Percentiles rank a stretch among this genome's conserved stretches.
These are phyloP conservation scores for Ambrosia trifida DNA, from an alignment of 129 eudicot species.

Conservation along the genomic window DNA sequence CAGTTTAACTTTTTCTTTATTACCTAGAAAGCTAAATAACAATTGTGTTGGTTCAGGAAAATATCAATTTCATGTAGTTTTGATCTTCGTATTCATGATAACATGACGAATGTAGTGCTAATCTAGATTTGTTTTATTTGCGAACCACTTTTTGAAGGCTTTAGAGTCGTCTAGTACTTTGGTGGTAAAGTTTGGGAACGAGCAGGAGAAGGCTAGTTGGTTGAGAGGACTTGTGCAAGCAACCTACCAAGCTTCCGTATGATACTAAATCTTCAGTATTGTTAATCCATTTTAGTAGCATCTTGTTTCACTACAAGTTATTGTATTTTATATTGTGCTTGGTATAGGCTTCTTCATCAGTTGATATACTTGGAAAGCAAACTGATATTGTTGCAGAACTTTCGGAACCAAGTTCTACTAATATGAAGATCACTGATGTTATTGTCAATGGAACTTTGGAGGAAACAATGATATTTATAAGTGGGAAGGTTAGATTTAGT, in stretches of 20 bases:
- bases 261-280: slow-evolving; percentile 22
- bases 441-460: slow-evolving; percentile 73
- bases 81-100: not conserved
- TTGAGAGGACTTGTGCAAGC: slow-evolving; percentile 80
- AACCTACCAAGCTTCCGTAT: slow-evolving; percentile 95
- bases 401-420: slow-evolving; percentile 45
- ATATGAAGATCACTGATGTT: slow-evolving; percentile 65
- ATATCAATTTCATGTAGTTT: slow-evolving; percentile 1
- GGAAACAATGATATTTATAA: slow-evolving; percentile 66
- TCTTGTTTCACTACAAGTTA: not conserved
- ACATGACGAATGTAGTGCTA: slow-evolving; percentile 13
- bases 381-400: slow-evolving; percentile 35
- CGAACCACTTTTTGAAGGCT: slow-evolving; percentile 47
- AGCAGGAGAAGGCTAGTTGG: slow-evolving; percentile 86
- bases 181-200: slow-evolving; percentile 63
- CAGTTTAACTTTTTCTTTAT: slow-evolving; percentile 1
- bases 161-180: slow-evolving; percentile 83
- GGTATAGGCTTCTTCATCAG: slow-evolving; percentile 75
- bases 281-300: slow-evolving; percentile 17
- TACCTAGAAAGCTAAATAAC: slow-evolving; percentile 17
- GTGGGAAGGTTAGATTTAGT: slow-evolving; percentile 65
- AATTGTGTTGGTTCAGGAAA: not conserved
- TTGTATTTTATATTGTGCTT: slow-evolving; percentile 21
- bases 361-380: slow-evolving; percentile 65
- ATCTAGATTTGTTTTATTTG: slow-evolving; percentile 5